Evolutionary conservation across 1,284 basidiomycete genomes (phyloP).

Genomic region (Trichosporon inkin): DNA sequence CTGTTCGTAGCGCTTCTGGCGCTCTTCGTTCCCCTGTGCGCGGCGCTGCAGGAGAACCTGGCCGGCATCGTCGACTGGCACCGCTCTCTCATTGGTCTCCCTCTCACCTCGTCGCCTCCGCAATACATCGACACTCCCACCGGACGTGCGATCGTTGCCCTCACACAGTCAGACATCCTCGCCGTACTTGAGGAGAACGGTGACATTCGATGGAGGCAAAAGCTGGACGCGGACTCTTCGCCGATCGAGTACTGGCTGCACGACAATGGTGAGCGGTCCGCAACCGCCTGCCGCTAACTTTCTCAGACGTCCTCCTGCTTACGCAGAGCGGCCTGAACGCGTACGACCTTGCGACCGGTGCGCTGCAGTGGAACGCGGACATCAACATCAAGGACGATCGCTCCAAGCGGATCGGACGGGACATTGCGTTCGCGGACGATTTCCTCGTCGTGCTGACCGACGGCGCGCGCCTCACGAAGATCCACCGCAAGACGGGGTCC

Average conservation of each 20-base stretch:
- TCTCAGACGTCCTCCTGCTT: conserved; percentile 62
- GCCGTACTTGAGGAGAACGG: conserved; percentile 72
- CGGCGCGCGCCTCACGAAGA: conserved; percentile 35
- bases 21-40: conserved; percentile 12
- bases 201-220: conserved; percentile 49
- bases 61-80: conserved; percentile 86
- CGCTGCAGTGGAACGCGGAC: conserved; percentile 63
- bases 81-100: conserved; percentile 66
- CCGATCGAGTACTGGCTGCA: conserved; percentile 56
- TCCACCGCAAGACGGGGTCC: conserved; percentile 31
- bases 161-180: conserved; percentile 72
- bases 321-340: conserved; percentile 55
- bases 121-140: conserved; percentile 29
- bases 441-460: conserved; percentile 38
- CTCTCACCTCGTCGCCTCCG: conserved; percentile 52
- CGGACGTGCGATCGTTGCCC: conserved; percentile 52
- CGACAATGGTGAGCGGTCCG: conserved; percentile 56
- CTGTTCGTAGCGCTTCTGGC: conserved; percentile 4
- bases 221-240: conserved; percentile 52
- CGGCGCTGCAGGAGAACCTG: conserved; percentile 38
- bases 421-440: conserved; percentile 48
- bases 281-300: background rate
- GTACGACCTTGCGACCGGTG: conserved; percentile 64
- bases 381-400: conserved; percentile 33
- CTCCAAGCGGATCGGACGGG: conserved; percentile 49